These are phyloP conservation scores for Rhizophlyctis rosea DNA, from an alignment of 192 early-diverging fungal species.

Conservation along the genomic window DNA sequence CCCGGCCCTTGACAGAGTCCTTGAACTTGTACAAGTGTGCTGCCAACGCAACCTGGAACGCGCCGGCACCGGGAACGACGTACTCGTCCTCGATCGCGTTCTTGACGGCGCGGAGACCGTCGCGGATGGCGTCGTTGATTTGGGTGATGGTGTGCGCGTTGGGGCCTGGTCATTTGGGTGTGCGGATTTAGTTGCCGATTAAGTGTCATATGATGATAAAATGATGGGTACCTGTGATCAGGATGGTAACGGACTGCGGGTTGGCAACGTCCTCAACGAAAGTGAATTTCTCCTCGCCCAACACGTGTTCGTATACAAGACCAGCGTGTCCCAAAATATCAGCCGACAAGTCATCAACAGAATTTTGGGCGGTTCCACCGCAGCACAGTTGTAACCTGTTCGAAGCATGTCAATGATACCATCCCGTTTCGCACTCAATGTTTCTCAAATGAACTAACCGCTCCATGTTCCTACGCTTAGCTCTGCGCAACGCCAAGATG, in stretches of 20 bases:
- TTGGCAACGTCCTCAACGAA: slow-evolving; percentile 95
- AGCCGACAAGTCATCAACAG: slow-evolving; percentile 89
- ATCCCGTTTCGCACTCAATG: not conserved
- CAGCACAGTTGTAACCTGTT: slow-evolving; percentile 82
- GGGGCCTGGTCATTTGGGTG: slow-evolving; percentile 59
- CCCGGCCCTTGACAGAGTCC: slow-evolving; percentile 82
- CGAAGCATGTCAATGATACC: not conserved
- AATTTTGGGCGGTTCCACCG: slow-evolving; percentile 95
- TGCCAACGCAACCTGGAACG: slow-evolving; percentile 89
- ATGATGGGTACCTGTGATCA: slow-evolving; percentile 76
- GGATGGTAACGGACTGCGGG: slow-evolving; percentile 82
- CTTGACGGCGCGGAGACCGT: slow-evolving; percentile 96
- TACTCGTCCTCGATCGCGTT: slow-evolving; percentile 93
- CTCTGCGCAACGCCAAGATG: slow-evolving; percentile 91
- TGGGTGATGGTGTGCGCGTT: slow-evolving; percentile 90
- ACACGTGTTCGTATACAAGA: slow-evolving; percentile 89
- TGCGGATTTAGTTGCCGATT: too few relatives aligned
- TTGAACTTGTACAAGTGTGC: slow-evolving; percentile 85
- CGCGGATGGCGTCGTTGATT: slow-evolving; percentile 96
- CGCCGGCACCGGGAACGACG: slow-evolving; percentile 91
- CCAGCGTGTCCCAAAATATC: slow-evolving; percentile 87
- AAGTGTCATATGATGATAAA: not conserved
- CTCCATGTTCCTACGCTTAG: slow-evolving; percentile 99
- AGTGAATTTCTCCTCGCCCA: slow-evolving; percentile 99
- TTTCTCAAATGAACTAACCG: slow-evolving; percentile 40